Base-by-base conservation (phyloP, 1,284 basidiomycete genomes). In the Leccinum pseudoinsigne region DNA sequence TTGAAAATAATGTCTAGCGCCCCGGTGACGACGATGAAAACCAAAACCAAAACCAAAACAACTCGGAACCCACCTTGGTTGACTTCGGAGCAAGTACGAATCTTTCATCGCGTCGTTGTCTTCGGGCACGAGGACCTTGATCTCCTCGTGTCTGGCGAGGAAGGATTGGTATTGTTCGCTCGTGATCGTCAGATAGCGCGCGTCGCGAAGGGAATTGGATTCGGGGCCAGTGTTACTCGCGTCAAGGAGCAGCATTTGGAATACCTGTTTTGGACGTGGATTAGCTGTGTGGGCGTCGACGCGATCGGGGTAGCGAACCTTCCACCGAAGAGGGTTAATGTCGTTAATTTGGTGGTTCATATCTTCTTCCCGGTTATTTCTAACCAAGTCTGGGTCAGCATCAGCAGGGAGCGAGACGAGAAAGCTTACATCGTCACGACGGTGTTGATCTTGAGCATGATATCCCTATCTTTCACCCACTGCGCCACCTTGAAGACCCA, bases 41-140 rank as follows among this genome's bases (percentile, higher is more conserved):
- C 31, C 31, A 31, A 31, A 31, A 31, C 31, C 31, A 31, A 31
- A 31, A 31, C 31, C 31, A 31, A 31, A 31, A 31, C 31, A 31
- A 31, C 31, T 31, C 31, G 31, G 31, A 31, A 31, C 31, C 31
- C 31, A 31, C 31, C 31, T 31, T 31, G 31, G 31, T 31, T 31
- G 31, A 31, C 31, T 31, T 31, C 31, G 31, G 18, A 61, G 64
- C 34, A 71, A 28, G 42, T 66, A 71, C 7, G 69, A 69, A 40
- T 65, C 65, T 38, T 68, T 71, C 61, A 68, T 68, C 3, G 67
- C 16, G 3, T 69, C 59, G 23, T 67, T 71, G 58, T 67, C 65
- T 45, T 68, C 69, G 0, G 57, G 69, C 28, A 67, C 60, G 18
- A 68, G 60, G 26, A 51, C 60, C 0, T 7, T 2, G 21, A 63